These are phyloP conservation scores for Isochrysis galbana DNA, from an alignment of 78 protist species.

Conservation along the genomic window DNA sequence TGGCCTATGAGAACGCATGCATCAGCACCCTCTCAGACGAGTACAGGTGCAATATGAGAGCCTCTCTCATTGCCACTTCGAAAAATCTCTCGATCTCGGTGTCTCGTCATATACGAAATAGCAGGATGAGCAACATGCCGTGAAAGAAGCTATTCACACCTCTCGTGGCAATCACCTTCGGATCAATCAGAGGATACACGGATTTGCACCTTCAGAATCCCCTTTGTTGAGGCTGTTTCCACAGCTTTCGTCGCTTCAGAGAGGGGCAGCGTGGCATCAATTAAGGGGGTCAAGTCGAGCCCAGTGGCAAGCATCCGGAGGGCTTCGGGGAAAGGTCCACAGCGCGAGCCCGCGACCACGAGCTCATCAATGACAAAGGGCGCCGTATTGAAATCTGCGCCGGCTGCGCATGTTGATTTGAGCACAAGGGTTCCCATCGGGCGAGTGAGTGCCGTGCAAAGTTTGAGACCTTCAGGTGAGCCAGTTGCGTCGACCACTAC, in stretches of 20 bases:
- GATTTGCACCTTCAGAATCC: background rate
- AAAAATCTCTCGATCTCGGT: too few species aligned
- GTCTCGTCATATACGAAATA: too few species aligned
- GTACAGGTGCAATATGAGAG: too few species aligned
- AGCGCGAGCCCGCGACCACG: background rate
- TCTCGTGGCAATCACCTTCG: too few species aligned
- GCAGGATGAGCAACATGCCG: too few species aligned
- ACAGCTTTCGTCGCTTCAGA: background rate
- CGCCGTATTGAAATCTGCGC: constrained; percentile 2
- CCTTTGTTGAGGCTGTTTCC: background rate
- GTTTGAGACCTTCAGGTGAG: background rate
- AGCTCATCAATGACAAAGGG: constrained; percentile 1
- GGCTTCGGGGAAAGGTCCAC: background rate
- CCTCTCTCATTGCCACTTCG: too few species aligned
- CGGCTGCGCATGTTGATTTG: background rate
- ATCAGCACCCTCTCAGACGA: too few species aligned
- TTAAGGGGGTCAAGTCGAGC: background rate
- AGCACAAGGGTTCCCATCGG: background rate
- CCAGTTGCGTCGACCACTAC: constrained; percentile 7
- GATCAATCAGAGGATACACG: too few species aligned
- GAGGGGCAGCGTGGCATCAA: background rate
- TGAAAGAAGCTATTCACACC: too few species aligned
- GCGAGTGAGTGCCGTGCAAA: background rate
- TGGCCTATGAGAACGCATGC: too few species aligned
- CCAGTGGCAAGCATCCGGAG: background rate